These are phyloP conservation scores for Cardamine occulta DNA, from an alignment of 345 rosid genomes.

Conservation along the genomic window DNA sequence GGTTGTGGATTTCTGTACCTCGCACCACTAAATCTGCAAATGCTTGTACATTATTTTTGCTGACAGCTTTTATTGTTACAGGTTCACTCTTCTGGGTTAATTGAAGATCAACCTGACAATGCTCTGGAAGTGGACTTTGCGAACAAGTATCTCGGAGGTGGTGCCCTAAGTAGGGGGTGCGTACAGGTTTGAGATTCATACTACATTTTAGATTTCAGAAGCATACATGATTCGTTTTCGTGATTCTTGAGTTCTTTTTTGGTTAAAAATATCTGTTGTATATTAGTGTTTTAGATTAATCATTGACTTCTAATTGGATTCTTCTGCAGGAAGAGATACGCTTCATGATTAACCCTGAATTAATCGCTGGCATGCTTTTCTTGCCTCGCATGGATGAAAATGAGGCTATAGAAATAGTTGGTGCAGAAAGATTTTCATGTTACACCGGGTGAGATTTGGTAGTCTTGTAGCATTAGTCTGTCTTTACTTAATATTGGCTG, in stretches of 20 bases:
- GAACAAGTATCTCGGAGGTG: conserved; percentile 87
- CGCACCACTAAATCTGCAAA: conserved; percentile 1
- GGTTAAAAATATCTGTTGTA: conserved; percentile 3
- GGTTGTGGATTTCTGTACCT: conserved; percentile 5
- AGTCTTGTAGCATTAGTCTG: conserved; percentile 15
- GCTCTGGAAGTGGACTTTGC: conserved; percentile 94
- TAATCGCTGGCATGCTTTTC: conserved; percentile 93
- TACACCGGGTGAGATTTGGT: conserved; percentile 75
- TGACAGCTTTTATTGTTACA: conserved; percentile 35
- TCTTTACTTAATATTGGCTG: conserved; percentile 14
- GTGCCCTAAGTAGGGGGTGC: conserved; percentile 85
- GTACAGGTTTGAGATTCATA: conserved; percentile 64
- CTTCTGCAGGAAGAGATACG: conserved; percentile 88
- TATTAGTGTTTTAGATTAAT: background rate
- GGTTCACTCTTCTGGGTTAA: conserved; percentile 63
- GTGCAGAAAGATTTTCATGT: conserved; percentile 82
- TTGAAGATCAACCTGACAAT: conserved; percentile 72
- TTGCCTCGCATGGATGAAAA: conserved; percentile 87
- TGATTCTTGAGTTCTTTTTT: conserved; percentile 4
- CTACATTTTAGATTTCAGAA: conserved; percentile 18
- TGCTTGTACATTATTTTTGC: conserved; percentile 5
- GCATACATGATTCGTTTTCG: conserved; percentile 12
- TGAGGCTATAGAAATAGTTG: conserved; percentile 87
- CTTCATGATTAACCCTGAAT: conserved; percentile 93
- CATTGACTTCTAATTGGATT: background rate